A percentile compares a stretch with the other conserved stretches of the same genome.
Conservation (phyloP, 768 basidiomycete genomes). For the Leccinum arenicola region DNA sequence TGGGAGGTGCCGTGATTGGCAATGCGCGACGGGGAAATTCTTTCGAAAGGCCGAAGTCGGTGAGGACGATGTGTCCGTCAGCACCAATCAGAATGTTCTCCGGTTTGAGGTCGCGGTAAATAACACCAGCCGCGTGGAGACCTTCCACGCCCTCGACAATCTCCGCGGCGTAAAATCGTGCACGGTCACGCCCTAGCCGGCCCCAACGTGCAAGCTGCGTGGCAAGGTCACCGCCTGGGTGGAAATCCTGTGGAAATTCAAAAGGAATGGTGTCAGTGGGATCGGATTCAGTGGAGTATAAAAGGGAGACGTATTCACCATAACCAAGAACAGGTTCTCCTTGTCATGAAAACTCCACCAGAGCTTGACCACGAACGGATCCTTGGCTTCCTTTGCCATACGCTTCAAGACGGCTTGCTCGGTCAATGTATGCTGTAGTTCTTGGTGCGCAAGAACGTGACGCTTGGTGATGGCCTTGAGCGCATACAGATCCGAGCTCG, state of each 20-base stretch:
- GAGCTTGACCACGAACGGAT: slow-evolving; percentile 94
- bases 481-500: slow-evolving; percentile 72
- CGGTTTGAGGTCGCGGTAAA: slow-evolving; percentile 96
- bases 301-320: slow-evolving; percentile 50
- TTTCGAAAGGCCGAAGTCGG: slow-evolving; percentile 94
- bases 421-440: slow-evolving; percentile 92
- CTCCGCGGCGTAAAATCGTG: slow-evolving; percentile 96
- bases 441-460: slow-evolving; percentile 94
- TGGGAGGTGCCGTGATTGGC: slow-evolving; percentile 51
- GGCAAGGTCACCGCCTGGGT: slow-evolving; percentile 94
- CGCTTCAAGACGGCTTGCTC: slow-evolving; percentile 94
- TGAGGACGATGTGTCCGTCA: slow-evolving; percentile 94
- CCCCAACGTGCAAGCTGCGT: slow-evolving; percentile 98
- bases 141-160: slow-evolving; percentile 97
- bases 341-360: slow-evolving; percentile 99
- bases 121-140: slow-evolving; percentile 89
- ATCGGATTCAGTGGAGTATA: slow-evolving; percentile 8
- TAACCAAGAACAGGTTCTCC: slow-evolving; percentile 94
- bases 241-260: slow-evolving; percentile 66
- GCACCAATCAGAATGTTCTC: slow-evolving; percentile 94
- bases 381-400: slow-evolving; percentile 84
- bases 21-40: slow-evolving; percentile 68
- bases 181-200: slow-evolving; percentile 86
- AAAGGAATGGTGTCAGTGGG: slow-evolving; percentile 15
- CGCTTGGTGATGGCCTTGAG: slow-evolving; percentile 98